Percentiles rank a stretch among this genome's conserved stretches.
phyloP scores from a whole-genome alignment of 1,139 yeast genomes.

The Blastobotrys ciferrii region DNA sequence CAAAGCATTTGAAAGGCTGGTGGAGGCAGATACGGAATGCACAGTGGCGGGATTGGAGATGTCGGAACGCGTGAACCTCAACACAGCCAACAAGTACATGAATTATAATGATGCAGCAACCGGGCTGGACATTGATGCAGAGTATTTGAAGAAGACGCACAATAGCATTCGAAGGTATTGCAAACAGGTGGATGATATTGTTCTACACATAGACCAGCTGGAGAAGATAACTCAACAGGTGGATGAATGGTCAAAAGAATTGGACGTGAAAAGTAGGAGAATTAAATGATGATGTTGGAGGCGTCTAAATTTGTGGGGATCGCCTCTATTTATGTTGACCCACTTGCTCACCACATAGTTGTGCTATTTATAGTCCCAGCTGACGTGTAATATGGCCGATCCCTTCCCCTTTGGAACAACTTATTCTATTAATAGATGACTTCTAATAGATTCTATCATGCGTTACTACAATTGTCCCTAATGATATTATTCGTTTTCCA shows the following conservation, averaged over 20 bases:
- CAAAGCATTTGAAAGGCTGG: constrained; percentile 19
- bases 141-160: constrained; percentile 20
- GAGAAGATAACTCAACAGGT: constrained; percentile 52
- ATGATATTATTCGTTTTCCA: too few species aligned
- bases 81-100: constrained; percentile 31
- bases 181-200: constrained; percentile 37
- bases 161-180: constrained; percentile 22
- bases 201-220: constrained; percentile 45
- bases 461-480: neutral
- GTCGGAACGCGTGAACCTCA: constrained; percentile 35
- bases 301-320: neutral
- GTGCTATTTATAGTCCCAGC: neutral
- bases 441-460: too few species aligned
- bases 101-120: constrained; percentile 33
- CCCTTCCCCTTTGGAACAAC: neutral
- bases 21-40: constrained; percentile 37
- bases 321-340: neutral
- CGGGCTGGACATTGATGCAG: constrained; percentile 28
- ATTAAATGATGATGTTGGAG: neutral
- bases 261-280: constrained; percentile 43
- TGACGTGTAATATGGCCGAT: neutral
- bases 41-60: constrained; percentile 34
- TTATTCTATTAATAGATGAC: neutral
- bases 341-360: too few species aligned
- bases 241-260: constrained; percentile 58